Base-by-base conservation (phyloP, 352 stramenopile genomes). In the Pythium rhizo-oryzae region DNA sequence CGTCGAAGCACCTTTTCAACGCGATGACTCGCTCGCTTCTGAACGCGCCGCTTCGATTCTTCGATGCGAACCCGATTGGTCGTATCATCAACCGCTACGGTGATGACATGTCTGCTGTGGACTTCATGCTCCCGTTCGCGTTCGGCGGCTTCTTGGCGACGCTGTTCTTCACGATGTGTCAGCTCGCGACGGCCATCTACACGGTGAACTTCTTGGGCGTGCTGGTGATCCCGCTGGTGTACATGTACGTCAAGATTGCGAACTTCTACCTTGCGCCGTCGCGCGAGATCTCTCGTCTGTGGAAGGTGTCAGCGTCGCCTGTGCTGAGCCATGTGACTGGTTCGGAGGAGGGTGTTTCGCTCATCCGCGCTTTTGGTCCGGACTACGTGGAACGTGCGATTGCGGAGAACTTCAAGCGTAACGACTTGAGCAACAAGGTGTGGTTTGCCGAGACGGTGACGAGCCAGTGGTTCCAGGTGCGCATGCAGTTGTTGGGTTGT, bases 41-140 rank as follows among this genome's bases (percentile, higher is more conserved):
- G 39, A 58, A 81, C 25, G 93, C 93, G 16, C 92, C 93, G 2
- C 82, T 98, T 59, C 68, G 82, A 2, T 98, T 98, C 68, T 98
- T 98, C 74, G 93, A 98, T 70, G 86, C 87, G 2, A 98, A 96
- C 62, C 95, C 93, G 3, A 77, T 96, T 4, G 92, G 93, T 0
- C 81, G 91, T 39, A 96, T 98, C 23, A 33, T 98, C 7, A 97
- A 96, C 63, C 82, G 96, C 4, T 98, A 97, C 77, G 80, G 78
- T 4, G 85, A 86, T 6, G 94, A 98, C 69, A 95, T 98, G 56
- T 91, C 96, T 30, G 89, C 89, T 12, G 78, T 98, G 30, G 93
- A 98, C 76, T 75, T 96, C 4, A 83, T 90, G 37, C 74, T 93
- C 2, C 75, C 83, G 15, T 78, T 74, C 13, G 33, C 71, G 0